Conservation (phyloP, 2,329 filamentous ascomycete species). For the Orbilia quercus region DNA sequence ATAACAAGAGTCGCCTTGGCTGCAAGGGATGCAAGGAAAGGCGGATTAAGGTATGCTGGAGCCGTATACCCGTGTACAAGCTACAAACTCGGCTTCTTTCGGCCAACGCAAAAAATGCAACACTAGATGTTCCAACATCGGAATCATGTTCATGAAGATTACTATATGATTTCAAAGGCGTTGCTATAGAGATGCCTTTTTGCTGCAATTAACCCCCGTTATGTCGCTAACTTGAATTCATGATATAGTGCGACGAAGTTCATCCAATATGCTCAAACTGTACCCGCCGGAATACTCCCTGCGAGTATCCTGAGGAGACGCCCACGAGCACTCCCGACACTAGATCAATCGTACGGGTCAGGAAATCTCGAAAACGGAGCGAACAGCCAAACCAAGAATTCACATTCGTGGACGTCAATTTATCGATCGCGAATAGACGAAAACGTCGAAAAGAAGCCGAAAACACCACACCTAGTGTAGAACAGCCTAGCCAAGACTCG, state of each 20-base stretch:
- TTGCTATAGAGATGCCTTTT: too few species aligned
- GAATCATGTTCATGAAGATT: too few species aligned
- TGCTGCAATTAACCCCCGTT: too few species aligned
- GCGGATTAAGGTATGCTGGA: constrained; percentile 52
- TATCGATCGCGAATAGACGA: constrained; percentile 7
- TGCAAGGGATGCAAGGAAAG: constrained; percentile 51
- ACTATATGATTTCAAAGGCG: too few species aligned
- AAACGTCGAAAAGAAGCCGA: constrained; percentile 10
- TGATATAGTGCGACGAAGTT: constrained; percentile 42
- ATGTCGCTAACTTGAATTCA: not conserved
- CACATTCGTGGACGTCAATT: constrained; percentile 37
- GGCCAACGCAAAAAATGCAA: constrained; percentile 50
- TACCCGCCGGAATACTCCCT: constrained; percentile 25
- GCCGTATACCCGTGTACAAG: not conserved
- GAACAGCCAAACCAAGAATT: constrained; percentile 8
- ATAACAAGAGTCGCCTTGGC: constrained; percentile 50
- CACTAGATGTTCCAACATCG: too few species aligned
- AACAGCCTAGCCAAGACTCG: not conserved
- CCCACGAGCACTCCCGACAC: not conserved
- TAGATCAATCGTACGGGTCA: not conserved
- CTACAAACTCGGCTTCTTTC: too few species aligned
- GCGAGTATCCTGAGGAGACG: constrained; percentile 17
- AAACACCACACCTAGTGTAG: not conserved
- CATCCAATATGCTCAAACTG: constrained; percentile 41
- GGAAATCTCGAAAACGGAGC: constrained; percentile 30